These are phyloP conservation scores for Eremochloa ophiuroides DNA, from an alignment of 176 grass and related monocot species.

Conservation along the genomic window DNA sequence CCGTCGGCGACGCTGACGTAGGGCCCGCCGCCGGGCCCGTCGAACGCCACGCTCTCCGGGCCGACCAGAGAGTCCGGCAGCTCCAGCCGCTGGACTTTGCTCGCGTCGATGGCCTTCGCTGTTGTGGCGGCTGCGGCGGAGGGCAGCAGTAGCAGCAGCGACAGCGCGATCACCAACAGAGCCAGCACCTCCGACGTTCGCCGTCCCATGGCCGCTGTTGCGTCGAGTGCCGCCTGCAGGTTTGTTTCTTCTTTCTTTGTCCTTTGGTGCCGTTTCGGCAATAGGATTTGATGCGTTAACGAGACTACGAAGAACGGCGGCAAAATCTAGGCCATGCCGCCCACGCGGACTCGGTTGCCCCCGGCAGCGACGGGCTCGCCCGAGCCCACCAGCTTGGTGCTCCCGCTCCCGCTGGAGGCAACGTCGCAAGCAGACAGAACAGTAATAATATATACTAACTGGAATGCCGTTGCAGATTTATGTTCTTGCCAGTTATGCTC, in stretches of 20 bases:
- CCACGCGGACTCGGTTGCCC: neutral
- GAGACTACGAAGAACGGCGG: neutral
- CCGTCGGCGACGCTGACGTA: constrained; percentile 1
- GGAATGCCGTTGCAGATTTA: neutral
- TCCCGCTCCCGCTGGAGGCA: neutral
- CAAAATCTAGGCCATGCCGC: neutral
- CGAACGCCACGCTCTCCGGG: neutral
- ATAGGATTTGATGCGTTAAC: neutral
- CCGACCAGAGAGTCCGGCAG: neutral
- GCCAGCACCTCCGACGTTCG: neutral
- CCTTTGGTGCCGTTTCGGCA: neutral
- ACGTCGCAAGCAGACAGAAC: neutral
- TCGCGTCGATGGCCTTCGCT: neutral
- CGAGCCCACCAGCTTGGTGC: neutral
- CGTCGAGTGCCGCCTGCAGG: neutral
- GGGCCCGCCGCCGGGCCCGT: neutral
- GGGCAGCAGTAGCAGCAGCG: neutral
- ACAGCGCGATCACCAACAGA: neutral
- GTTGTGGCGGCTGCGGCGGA: neutral
- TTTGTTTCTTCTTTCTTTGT: neutral
- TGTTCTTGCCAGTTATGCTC: neutral
- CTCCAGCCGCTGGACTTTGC: neutral
- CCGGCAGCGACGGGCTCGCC: neutral
- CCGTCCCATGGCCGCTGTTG: neutral
- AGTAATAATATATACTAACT: neutral